phyloP scores from a whole-genome alignment of 164 flowering plant genomes.

The Cinnamomum micranthum region DNA sequence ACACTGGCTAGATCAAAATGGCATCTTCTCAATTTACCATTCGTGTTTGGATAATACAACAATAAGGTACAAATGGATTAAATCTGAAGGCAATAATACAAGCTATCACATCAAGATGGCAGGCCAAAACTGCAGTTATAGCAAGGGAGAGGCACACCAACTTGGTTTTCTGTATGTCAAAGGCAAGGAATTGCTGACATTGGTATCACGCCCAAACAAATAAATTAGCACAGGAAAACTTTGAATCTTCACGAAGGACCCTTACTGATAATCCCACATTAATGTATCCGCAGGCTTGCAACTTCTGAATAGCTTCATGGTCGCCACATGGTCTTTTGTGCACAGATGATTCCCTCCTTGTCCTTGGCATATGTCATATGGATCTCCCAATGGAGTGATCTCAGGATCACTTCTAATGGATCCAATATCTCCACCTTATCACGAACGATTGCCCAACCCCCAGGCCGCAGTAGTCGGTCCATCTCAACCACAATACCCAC shows the following conservation, averaged over 20 bases:
- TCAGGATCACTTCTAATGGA: conserved; percentile 62
- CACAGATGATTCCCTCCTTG: conserved; percentile 77
- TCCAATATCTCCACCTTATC: conserved; percentile 77
- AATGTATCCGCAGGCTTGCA: background rate
- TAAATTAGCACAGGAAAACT: background rate
- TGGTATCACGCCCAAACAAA: background rate
- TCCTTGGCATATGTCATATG: conserved; percentile 66
- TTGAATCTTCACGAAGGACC: background rate
- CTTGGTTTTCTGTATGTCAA: background rate
- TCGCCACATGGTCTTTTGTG: conserved; percentile 78
- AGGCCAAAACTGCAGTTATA: background rate
- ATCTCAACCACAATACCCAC: conserved; percentile 81
- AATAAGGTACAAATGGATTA: background rate
- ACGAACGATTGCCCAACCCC: conserved; percentile 83
- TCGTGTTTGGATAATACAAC: background rate
- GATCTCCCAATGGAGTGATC: conserved; percentile 85
- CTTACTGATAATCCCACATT: background rate
- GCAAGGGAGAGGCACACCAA: background rate
- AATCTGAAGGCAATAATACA: no score
- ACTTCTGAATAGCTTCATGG: conserved; percentile 33
- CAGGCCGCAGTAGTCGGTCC: conserved; percentile 82
- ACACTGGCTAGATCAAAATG: background rate
- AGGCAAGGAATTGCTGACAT: background rate
- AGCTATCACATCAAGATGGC: background rate
- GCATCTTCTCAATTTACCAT: background rate